Conservation (phyloP, 2,329 filamentous ascomycete species). For the Aspergillus pseudoterreus region DNA sequence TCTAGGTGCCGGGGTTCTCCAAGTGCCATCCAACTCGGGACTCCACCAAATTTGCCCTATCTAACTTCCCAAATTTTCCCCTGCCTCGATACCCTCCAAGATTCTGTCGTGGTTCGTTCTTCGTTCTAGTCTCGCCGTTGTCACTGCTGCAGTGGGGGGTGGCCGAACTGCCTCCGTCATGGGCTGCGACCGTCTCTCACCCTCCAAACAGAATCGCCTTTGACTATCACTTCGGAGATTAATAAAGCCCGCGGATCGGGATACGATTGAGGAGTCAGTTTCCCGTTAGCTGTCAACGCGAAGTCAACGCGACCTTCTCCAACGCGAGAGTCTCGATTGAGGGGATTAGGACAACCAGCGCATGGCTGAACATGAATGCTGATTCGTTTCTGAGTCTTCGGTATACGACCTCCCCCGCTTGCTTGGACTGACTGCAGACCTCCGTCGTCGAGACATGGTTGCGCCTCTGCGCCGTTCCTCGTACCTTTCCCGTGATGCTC, state of each 20-base stretch:
- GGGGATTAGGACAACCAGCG: slow-evolving; percentile 4
- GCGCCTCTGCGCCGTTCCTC: slow-evolving; percentile 21
- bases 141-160: slow-evolving; percentile 1
- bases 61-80: not conserved
- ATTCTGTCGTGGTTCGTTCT: not conserved
- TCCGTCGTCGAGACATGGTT: slow-evolving; percentile 30
- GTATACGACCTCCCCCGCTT: slow-evolving; percentile 9
- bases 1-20: not conserved
- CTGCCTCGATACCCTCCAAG: not conserved
- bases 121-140: not conserved
- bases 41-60: not conserved
- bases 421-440: slow-evolving; percentile 14
- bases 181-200: slow-evolving; percentile 16
- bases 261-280: slow-evolving; percentile 13
- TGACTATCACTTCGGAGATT: slow-evolving; percentile 14
- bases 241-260: slow-evolving; percentile 12
- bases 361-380: slow-evolving; percentile 29
- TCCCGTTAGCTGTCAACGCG: not conserved
- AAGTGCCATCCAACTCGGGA: not conserved
- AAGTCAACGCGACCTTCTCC: not conserved
- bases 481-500: slow-evolving; percentile 30
- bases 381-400: slow-evolving; percentile 17
- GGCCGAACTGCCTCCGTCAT: slow-evolving; percentile 15
- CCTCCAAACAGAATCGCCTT: slow-evolving; percentile 15
- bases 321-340: slow-evolving; percentile 5